Conservation (phyloP, 768 basidiomycete species). For the Lactarius sp. region DNA sequence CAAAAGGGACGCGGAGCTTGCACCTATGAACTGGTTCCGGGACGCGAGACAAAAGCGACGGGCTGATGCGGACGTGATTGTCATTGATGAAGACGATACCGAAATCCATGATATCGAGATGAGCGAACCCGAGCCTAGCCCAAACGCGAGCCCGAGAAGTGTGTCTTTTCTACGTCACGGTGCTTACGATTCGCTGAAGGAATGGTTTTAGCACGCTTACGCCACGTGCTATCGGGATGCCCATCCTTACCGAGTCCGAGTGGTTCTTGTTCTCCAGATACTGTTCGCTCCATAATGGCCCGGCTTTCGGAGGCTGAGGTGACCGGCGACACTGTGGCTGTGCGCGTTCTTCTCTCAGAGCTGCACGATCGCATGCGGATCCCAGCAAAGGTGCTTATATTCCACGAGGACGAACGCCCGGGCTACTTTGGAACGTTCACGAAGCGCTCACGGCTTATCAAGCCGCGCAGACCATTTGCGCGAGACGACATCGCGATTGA, state of each 20-base stretch:
- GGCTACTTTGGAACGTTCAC: slow-evolving; percentile 97
- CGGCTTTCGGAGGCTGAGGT: slow-evolving; percentile 76
- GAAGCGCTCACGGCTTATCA: slow-evolving; percentile 67
- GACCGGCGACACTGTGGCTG: slow-evolving; percentile 61
- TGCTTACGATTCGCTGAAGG: background rate
- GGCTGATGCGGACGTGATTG: slow-evolving; percentile 44
- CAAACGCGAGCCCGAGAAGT: slow-evolving; percentile 41
- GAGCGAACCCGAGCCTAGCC: slow-evolving; percentile 21
- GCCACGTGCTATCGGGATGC: slow-evolving; percentile 17
- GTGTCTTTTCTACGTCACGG: background rate
- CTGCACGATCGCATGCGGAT: slow-evolving; percentile 58
- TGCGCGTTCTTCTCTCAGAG: slow-evolving; percentile 56
- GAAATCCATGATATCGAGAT: slow-evolving; percentile 29
- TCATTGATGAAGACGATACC: slow-evolving; percentile 52
- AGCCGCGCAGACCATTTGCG: slow-evolving; percentile 78
- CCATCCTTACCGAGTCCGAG: slow-evolving; percentile 33
- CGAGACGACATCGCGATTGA: slow-evolving; percentile 74
- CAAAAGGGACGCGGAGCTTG: slow-evolving; percentile 69
- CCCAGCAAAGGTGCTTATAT: slow-evolving; percentile 80
- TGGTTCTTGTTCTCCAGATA: slow-evolving; percentile 30
- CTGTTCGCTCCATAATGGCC: slow-evolving; percentile 49
- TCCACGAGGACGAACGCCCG: slow-evolving; percentile 78
- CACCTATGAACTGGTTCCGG: slow-evolving; percentile 68
- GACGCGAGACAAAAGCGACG: slow-evolving; percentile 28
- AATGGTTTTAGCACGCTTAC: slow-evolving; percentile 7